Percentiles rank a stretch among this genome's conserved stretches.
Conservation (phyloP, 345 rosid species). For the Kernera saxatilis region DNA sequence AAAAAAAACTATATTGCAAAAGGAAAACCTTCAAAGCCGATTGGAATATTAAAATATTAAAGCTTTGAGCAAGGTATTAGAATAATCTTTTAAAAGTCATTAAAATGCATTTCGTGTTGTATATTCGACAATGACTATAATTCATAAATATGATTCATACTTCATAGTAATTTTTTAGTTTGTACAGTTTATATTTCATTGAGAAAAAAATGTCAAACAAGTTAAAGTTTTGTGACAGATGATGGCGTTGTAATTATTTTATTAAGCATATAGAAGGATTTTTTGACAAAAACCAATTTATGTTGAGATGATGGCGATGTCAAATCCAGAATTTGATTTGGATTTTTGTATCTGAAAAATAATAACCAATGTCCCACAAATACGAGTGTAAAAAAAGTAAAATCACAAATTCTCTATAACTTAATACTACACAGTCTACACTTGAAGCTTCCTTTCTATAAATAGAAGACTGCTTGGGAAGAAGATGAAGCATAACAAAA, state of each 20-base stretch:
- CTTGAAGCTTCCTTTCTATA: slow-evolving; percentile 17
- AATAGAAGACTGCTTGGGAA: slow-evolving; percentile 13
- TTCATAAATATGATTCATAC: too few relatives aligned
- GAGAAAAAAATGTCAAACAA: not conserved
- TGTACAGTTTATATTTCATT: not conserved
- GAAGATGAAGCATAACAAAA: not conserved
- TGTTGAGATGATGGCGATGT: too few relatives aligned
- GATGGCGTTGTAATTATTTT: not conserved
- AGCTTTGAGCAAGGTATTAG: slow-evolving; percentile 30
- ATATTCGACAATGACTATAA: not conserved
- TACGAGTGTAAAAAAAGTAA: slow-evolving; percentile 21
- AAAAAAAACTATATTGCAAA: too few relatives aligned
- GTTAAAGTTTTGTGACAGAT: not conserved
- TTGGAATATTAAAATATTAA: slow-evolving; percentile 8
- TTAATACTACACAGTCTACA: not conserved
- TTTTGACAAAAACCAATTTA: too few relatives aligned
- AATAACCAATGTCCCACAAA: slow-evolving; percentile 2
- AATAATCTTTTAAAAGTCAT: slow-evolving; percentile 7
- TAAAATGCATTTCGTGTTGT: not conserved
- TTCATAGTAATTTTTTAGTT: too few relatives aligned
- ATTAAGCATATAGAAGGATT: not conserved
- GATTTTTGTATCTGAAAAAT: too few relatives aligned
- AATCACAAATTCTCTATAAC: not conserved
- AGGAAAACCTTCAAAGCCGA: too few relatives aligned
- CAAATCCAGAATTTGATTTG: too few relatives aligned